Percentiles rank a stretch among this genome's conserved stretches.
These are phyloP conservation scores for Chlorella ohadii DNA, from an alignment of 139 green algal genomes.

Conservation along the genomic window DNA sequence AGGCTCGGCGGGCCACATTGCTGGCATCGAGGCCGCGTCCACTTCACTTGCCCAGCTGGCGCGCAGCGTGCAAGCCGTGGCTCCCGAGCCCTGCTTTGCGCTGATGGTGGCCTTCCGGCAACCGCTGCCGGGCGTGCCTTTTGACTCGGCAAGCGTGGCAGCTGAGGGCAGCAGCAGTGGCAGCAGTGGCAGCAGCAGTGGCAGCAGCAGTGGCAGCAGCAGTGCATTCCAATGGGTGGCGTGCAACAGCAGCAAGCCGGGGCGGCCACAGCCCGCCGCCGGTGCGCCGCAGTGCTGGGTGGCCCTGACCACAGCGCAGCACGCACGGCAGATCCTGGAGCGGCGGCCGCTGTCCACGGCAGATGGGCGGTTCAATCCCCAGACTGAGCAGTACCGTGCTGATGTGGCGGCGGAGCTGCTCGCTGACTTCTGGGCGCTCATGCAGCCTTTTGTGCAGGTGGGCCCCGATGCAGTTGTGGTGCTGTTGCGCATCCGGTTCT, in stretches of 20 bases:
- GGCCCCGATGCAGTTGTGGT: too few species aligned
- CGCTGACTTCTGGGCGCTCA: constrained; percentile 12
- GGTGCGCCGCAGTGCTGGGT: constrained; percentile 25
- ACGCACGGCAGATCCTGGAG: constrained; percentile 3
- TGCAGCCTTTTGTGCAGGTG: constrained; percentile 28
- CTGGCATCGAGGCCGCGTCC: background rate
- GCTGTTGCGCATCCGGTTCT: too few species aligned
- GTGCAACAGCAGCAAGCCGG: constrained; percentile 34
- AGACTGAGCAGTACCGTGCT: background rate
- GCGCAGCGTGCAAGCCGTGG: constrained; percentile 16
- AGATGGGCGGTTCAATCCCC: constrained; percentile 2
- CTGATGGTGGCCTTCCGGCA: constrained; percentile 4
- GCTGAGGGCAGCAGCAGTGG: background rate
- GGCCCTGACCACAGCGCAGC: constrained; percentile 13
- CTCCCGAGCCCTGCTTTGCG: constrained; percentile 17
- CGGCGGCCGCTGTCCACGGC: background rate
- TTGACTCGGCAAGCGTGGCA: constrained; percentile 5
- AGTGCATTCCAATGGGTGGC: constrained; percentile 20
- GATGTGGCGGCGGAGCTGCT: constrained; percentile 22
- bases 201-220: constrained; percentile 2
- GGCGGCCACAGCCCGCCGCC: background rate
- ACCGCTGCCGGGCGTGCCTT: constrained; percentile 5
- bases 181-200: background rate
- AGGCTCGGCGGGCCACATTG: constrained; percentile 7
- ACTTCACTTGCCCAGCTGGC: constrained; percentile 29